A percentile compares a stretch with the other conserved stretches of the same genome.
phyloP scores from a whole-genome alignment of 2,329 filamentous ascomycete genomes.

The Colletotrichum sp. region DNA sequence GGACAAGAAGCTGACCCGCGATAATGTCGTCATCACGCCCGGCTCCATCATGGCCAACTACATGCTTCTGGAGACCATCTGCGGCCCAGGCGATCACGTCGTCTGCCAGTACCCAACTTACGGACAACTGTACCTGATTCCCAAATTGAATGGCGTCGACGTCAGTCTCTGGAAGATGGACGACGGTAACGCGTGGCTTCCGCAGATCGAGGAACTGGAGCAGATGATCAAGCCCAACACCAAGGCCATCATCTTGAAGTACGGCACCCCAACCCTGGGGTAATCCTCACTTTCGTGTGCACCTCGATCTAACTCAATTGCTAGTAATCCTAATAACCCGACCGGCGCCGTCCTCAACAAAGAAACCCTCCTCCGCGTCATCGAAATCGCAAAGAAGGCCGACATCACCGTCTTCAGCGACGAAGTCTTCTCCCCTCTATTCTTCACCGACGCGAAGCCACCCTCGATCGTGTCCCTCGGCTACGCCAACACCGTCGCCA shows the following conservation, averaged over 20 bases:
- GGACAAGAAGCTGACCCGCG: background rate
- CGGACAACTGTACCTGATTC: background rate
- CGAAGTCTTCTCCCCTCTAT: background rate
- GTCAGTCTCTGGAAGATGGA: background rate
- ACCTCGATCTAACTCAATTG: background rate
- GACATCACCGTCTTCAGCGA: background rate
- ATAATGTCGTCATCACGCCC: background rate
- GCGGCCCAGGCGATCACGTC: background rate
- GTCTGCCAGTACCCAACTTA: background rate
- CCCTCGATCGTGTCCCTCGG: background rate
- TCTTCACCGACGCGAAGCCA: background rate
- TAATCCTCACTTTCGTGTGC: background rate
- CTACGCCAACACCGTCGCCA: background rate
- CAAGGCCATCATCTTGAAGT: background rate
- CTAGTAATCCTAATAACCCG: background rate
- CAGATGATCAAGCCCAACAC: background rate
- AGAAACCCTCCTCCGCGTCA: background rate
- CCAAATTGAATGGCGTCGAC: background rate
- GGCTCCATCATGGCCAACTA: background rate
- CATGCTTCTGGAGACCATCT: background rate
- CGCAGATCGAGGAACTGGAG: background rate
- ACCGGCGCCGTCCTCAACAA: background rate
- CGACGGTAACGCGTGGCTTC: background rate
- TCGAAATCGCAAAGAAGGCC: background rate
- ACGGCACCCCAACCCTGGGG: rapidly evolving